Conservation (phyloP, 371 early-diverging fungal genomes). For the Globomyces sp. region DNA sequence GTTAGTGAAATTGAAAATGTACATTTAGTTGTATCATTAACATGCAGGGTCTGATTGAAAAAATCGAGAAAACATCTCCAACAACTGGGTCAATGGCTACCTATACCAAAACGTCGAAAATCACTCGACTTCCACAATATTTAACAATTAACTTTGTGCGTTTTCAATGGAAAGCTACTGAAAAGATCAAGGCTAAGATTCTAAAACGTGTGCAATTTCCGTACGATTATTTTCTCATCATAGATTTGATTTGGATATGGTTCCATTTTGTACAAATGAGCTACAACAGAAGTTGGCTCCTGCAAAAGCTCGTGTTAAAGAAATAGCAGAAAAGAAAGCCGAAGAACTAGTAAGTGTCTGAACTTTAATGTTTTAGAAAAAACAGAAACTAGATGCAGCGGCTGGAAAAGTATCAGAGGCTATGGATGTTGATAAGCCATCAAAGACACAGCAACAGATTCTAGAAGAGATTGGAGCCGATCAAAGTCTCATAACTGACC, state of each 20-base stretch:
- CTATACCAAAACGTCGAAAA: constrained; percentile 72
- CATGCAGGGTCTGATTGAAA: constrained; percentile 61
- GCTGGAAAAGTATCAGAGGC: constrained; percentile 25
- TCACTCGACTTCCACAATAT: constrained; percentile 85
- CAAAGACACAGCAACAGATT: constrained; percentile 37
- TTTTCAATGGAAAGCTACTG: constrained; percentile 92
- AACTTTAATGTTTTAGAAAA: constrained; percentile 9
- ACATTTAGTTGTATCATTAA: constrained; percentile 16
- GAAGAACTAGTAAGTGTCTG: constrained; percentile 44
- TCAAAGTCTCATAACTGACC: constrained; percentile 70
- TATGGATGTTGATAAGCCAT: constrained; percentile 41
- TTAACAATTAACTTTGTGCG: constrained; percentile 89
- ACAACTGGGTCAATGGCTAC: constrained; percentile 73
- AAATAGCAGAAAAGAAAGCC: constrained; percentile 69
- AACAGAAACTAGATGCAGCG: constrained; percentile 18
- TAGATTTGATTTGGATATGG: constrained; percentile 75
- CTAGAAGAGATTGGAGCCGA: constrained; percentile 57
- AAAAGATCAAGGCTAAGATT: constrained; percentile 90
- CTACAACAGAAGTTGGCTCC: constrained; percentile 75
- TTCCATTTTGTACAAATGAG: constrained; percentile 81
- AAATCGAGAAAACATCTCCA: constrained; percentile 86
- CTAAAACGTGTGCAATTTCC: constrained; percentile 89
- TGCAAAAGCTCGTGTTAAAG: constrained; percentile 68
- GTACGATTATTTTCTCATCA: too few relatives aligned
- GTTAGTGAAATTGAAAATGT: constrained; percentile 28